Evolutionary conservation across 2,329 filamentous ascomycete species (phyloP).

Genomic region (Calonectria montana): DNA sequence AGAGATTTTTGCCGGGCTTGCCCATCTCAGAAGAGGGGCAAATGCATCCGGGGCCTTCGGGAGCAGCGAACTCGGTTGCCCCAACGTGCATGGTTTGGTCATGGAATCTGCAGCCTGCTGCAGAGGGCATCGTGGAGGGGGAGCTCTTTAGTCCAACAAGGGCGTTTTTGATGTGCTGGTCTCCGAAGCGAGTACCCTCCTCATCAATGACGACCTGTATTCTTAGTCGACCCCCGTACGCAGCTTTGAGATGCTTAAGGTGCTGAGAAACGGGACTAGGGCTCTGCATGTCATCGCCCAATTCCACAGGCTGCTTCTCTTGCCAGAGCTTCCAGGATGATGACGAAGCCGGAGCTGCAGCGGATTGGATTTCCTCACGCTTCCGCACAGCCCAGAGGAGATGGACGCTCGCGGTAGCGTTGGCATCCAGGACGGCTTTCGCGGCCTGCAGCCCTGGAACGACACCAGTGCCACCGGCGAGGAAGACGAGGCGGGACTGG

Average conservation of each 20-base stretch:
- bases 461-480: conserved; percentile 93
- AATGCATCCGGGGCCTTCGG: conserved; percentile 38
- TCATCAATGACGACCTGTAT: conserved; percentile 87
- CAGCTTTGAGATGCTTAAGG: conserved; percentile 70
- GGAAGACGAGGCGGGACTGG: conserved; percentile 72
- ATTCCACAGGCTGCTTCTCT: conserved; percentile 28
- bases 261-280: conserved; percentile 68
- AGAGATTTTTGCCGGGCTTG: conserved; percentile 66
- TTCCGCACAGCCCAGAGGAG: conserved; percentile 85
- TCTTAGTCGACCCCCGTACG: conserved; percentile 65
- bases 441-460: conserved; percentile 89
- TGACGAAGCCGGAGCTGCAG: neutral
- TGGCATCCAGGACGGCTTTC: conserved; percentile 65
- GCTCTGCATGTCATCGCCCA: conserved; percentile 34
- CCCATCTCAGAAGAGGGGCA: conserved; percentile 39
- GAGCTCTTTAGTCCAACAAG: conserved; percentile 31
- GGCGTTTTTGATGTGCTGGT: conserved; percentile 57
- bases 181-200: conserved; percentile 75
- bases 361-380: conserved; percentile 62
- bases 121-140: conserved; percentile 7
- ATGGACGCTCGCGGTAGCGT: conserved; percentile 58
- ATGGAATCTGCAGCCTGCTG: conserved; percentile 44
- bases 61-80: conserved; percentile 46
- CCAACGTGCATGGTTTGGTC: conserved; percentile 44
- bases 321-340: conserved; percentile 43